phyloP scores from a whole-genome alignment of 352 stramenopile genomes.

The Halophytophthora batemanensis region DNA sequence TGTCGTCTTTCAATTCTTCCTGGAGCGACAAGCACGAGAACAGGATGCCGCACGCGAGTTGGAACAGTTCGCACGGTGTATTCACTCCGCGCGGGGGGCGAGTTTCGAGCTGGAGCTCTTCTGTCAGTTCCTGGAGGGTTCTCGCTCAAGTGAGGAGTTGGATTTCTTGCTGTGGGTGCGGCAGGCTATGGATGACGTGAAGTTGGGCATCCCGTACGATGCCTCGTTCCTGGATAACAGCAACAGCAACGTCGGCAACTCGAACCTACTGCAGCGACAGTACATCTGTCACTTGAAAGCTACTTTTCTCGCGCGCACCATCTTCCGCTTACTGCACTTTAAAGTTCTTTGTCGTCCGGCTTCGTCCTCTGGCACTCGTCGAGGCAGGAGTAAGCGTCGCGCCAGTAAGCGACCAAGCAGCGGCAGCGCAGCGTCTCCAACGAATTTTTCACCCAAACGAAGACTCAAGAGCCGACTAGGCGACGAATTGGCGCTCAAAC shows the following conservation, averaged over 20 bases:
- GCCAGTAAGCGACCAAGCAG: conserved; percentile 8
- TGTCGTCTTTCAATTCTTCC: conserved; percentile 52
- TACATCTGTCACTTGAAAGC: conserved; percentile 55
- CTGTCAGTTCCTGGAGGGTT: conserved; percentile 53
- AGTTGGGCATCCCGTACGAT: conserved; percentile 52
- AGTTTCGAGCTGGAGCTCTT: conserved; percentile 46
- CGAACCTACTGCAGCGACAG: background rate
- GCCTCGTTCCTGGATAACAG: conserved; percentile 3
- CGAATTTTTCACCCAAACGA: conserved; percentile 23
- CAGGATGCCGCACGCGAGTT: conserved; percentile 26
- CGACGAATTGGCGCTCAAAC: conserved; percentile 3
- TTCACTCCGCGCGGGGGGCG: conserved; percentile 23
- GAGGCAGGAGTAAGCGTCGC: conserved; percentile 16
- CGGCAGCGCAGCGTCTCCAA: conserved; percentile 3
- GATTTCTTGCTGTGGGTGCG: conserved; percentile 56
- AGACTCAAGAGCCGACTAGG: conserved; percentile 24
- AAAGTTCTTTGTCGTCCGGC: conserved; percentile 25
- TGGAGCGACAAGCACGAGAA: conserved; percentile 41
- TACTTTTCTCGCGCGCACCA: conserved; percentile 42
- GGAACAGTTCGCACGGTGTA: conserved; percentile 34
- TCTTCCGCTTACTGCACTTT: conserved; percentile 45
- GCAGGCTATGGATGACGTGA: conserved; percentile 41
- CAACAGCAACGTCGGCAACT: background rate
- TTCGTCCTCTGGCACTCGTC: conserved; percentile 1
- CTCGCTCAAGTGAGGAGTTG: conserved; percentile 33